Evolutionary conservation across 1,284 basidiomycete species (phyloP).

Genomic region (Pascua guehoae): DNA sequence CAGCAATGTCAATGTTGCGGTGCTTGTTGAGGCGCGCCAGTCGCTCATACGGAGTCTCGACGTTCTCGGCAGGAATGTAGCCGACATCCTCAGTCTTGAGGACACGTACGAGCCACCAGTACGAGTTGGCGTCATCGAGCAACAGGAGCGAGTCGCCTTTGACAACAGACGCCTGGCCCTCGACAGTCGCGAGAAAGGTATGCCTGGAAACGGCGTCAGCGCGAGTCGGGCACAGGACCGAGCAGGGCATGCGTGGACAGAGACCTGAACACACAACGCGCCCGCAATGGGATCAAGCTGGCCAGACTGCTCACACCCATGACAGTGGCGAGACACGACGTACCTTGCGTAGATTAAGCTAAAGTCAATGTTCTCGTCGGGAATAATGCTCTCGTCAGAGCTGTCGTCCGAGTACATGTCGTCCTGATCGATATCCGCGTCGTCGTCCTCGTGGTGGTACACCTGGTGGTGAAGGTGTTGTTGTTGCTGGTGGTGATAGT

Average conservation of each 20-base stretch:
- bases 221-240: no score
- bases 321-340: conserved; percentile 14
- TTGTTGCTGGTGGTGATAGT: conserved; percentile 16
- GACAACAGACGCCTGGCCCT: conserved; percentile 93
- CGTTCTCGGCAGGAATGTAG: conserved; percentile 98
- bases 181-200: conserved; percentile 91
- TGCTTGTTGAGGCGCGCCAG: conserved; percentile 95
- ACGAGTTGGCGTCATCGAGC: conserved; percentile 94
- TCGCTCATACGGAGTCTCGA: conserved; percentile 96
- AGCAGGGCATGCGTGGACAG: no score
- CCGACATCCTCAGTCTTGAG: conserved; percentile 98
- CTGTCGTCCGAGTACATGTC: conserved; percentile 39
- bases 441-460: conserved; percentile 17
- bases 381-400: conserved; percentile 49
- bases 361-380: conserved; percentile 55
- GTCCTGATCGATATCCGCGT: conserved; percentile 41
- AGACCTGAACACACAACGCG: no score
- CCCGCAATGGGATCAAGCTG: no score
- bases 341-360: conserved; percentile 53
- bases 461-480: conserved; percentile 41
- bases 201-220: conserved; percentile 51
- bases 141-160: conserved; percentile 90
- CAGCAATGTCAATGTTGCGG: conserved; percentile 83
- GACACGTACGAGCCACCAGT: conserved; percentile 96
- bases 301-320: no score